These are phyloP conservation scores for Candida endomychidarum DNA, from an alignment of 805 yeast genomes.

Conservation along the genomic window DNA sequence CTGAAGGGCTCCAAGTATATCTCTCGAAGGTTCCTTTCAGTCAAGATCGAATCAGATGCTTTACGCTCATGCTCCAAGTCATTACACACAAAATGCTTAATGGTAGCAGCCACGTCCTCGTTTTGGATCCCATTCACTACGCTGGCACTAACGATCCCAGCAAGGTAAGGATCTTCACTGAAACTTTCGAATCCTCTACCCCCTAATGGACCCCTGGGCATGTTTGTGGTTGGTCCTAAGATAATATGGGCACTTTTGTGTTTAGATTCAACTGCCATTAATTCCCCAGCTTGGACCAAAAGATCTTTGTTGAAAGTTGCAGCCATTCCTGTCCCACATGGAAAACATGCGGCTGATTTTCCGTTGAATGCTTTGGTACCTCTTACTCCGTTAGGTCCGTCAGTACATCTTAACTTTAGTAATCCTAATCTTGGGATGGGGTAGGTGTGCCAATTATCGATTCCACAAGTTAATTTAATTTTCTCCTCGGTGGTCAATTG, in stretches of 20 bases:
- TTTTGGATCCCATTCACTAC: constrained; percentile 30
- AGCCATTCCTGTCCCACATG: constrained; percentile 36
- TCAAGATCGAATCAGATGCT: constrained; percentile 27
- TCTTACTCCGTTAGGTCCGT: constrained; percentile 36
- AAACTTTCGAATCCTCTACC: constrained; percentile 36
- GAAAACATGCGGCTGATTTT: constrained; percentile 32
- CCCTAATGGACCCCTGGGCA: constrained; percentile 35
- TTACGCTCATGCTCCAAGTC: constrained; percentile 34
- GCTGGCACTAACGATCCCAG: constrained; percentile 28
- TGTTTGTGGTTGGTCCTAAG: constrained; percentile 34
- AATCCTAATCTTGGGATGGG: constrained; percentile 39
- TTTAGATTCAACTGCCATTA: constrained; percentile 34
- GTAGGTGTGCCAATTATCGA: constrained; percentile 53
- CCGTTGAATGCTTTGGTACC: constrained; percentile 30
- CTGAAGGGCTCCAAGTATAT: constrained; percentile 36
- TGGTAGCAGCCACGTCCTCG: constrained; percentile 29
- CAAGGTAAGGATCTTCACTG: constrained; percentile 32
- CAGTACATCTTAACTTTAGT: constrained; percentile 46
- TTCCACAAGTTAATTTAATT: constrained; percentile 28
- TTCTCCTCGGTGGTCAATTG: constrained; percentile 29
- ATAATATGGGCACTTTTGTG: constrained; percentile 31
- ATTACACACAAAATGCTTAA: constrained; percentile 34
- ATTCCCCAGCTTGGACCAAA: constrained; percentile 27
- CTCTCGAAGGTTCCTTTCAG: constrained; percentile 33
- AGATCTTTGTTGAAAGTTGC: constrained; percentile 37